These are phyloP conservation scores for Oemleria cerasiformis DNA, from an alignment of 306 rosid species.

Conservation along the genomic window DNA sequence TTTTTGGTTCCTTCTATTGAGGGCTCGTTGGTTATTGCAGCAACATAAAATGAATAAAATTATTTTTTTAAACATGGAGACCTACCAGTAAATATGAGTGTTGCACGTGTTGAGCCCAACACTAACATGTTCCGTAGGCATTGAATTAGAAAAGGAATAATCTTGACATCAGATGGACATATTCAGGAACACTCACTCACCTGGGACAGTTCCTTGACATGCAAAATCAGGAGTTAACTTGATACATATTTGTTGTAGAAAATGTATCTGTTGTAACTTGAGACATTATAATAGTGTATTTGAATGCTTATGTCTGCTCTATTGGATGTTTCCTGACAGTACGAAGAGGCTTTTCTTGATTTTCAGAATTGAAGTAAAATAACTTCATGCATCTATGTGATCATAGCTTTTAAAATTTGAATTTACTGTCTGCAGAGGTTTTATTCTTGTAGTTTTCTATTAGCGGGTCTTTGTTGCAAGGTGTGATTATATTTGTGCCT, in stretches of 20 bases:
- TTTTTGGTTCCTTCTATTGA: background rate
- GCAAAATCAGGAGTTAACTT: constrained; percentile 3
- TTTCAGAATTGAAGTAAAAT: background rate
- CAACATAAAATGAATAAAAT: background rate
- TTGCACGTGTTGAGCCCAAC: background rate
- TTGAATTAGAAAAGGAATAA: background rate
- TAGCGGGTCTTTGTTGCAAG: background rate
- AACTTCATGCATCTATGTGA: background rate
- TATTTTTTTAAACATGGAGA: background rate
- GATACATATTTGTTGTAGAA: background rate
- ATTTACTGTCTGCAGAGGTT: background rate
- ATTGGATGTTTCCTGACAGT: background rate
- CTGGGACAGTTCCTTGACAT: background rate
- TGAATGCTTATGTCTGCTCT: background rate
- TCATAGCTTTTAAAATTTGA: background rate
- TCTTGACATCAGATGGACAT: no score
- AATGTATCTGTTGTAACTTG: background rate
- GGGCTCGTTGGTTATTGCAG: background rate
- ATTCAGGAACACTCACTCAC: background rate
- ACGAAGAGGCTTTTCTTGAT: background rate
- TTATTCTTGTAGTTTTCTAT: background rate
- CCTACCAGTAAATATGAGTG: background rate
- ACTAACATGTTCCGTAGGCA: background rate
- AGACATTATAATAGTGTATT: background rate
- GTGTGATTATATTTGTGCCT: background rate